Conservation (phyloP, 495 filamentous ascomycete species). For the Astrothelium macrocarpum region DNA sequence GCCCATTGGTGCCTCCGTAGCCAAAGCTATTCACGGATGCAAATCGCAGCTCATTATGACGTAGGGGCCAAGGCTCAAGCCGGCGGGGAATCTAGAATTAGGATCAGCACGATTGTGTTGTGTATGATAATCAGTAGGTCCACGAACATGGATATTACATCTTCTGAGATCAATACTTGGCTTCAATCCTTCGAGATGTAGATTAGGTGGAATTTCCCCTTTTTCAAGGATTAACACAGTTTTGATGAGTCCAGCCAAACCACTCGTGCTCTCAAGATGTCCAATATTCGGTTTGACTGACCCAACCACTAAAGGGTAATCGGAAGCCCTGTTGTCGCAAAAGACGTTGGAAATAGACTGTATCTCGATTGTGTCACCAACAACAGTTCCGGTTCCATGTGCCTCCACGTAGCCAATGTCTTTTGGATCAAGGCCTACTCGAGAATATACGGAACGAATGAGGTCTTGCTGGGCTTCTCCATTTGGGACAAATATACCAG, state of each 20-base stretch:
- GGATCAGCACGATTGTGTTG: neutral
- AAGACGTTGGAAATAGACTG: conserved; percentile 20
- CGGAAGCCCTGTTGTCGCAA: neutral
- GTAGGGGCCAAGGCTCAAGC: neutral
- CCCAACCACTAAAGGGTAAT: neutral
- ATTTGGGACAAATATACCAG: conserved; percentile 2
- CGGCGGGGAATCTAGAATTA: neutral
- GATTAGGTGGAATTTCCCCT: neutral
- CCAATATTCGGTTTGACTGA: neutral
- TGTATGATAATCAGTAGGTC: neutral
- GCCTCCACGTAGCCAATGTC: conserved; percentile 31
- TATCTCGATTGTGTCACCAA: conserved; percentile 30
- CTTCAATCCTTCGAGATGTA: neutral
- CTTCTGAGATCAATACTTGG: neutral
- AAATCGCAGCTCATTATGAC: neutral
- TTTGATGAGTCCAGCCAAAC: neutral
- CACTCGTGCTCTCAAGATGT: neutral
- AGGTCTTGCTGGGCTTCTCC: neutral
- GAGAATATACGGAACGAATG: neutral
- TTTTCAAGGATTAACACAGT: neutral
- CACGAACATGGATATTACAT: neutral
- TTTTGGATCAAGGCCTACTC: conserved; percentile 16
- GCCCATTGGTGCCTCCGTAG: neutral
- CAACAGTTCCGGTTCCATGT: conserved; percentile 36
- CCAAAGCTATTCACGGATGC: neutral